These are phyloP conservation scores for Diaporthe sp. DNA, from an alignment of 2,329 filamentous ascomycete genomes.

Conservation along the genomic window DNA sequence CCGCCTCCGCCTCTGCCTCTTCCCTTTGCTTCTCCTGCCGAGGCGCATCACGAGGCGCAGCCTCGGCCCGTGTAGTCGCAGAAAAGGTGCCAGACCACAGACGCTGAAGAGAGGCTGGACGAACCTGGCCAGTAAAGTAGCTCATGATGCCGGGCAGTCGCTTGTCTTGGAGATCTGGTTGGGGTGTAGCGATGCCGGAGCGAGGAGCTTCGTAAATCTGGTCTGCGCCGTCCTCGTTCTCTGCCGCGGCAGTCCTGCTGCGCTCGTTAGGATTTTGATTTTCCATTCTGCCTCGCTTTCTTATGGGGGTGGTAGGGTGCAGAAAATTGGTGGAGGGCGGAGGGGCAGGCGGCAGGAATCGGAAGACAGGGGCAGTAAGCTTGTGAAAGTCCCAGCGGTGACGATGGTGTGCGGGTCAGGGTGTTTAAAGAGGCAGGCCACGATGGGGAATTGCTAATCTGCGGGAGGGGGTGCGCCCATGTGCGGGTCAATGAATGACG, in stretches of 20 bases:
- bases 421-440: conserved; percentile 33
- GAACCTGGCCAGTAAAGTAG: conserved; percentile 97
- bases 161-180: conserved; percentile 94
- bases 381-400: conserved; percentile 35
- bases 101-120: conserved; percentile 79
- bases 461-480: conserved; percentile 30
- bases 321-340: conserved; percentile 34
- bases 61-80: conserved; percentile 50
- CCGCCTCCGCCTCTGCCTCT: conserved; percentile 21
- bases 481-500: conserved; percentile 31
- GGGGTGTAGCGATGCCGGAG: conserved; percentile 91
- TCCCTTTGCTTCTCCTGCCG: conserved; percentile 35
- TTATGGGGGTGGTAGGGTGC: conserved; percentile 34
- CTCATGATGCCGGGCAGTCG: conserved; percentile 95
- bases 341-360: conserved; percentile 35
- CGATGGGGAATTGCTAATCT: conserved; percentile 37
- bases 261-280: conserved; percentile 60
- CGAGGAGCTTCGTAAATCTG: conserved; percentile 88
- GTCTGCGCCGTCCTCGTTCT: conserved; percentile 76
- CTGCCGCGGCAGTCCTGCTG: conserved; percentile 65
- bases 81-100: conserved; percentile 52
- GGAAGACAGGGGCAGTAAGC: conserved; percentile 38
- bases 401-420: conserved; percentile 36
- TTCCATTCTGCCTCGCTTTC: conserved; percentile 47
- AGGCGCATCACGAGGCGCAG: conserved; percentile 45